Evolutionary conservation across 2,329 filamentous ascomycete species (phyloP), one percentile per base, ranked within the genome.

Genomic region (Ceratocystis cacaofunesta): DNA sequence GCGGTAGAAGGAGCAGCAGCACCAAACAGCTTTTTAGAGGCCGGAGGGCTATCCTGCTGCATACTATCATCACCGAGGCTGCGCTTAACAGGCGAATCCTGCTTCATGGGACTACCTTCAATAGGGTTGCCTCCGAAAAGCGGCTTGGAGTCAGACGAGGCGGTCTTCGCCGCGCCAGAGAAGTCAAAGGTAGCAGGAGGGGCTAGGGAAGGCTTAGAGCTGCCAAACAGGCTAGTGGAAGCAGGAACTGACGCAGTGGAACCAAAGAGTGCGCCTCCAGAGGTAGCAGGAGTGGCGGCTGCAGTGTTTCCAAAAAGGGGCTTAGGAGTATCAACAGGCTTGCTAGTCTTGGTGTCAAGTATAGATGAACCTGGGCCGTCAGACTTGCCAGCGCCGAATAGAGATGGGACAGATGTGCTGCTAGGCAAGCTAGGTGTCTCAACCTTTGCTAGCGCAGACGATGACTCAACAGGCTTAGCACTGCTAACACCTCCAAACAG

Each of bases 31-130:
- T 70, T 69, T 67, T 72, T 72, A 7, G 66, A 55, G 8, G 68
- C 57, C 12, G 67, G 65, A 17, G 67, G 62, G 62, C 65, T 66
- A 25, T 69, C 66, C 30, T 66, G 65, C n/a, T 65, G 55, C 50
- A 68, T 68, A 30, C 60, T 61, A 46, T 68, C 66, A 4, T 64
- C 61, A 2, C 19, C 61, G 6, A 63, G 25, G 36, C 52, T 32
- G 64, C 60, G 64, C 55, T 65, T 68, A 41, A 44, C 64, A 57
- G 63, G 66, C 7, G 66, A 68, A 64, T 78, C 75, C 66, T 80
- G 75, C 68, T 78, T 78, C 70, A 79, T 76, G 17, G 75, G 75
- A 63, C 76, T 77, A 41, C 75, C 75, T 61, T 72, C 74, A 69
- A 80, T 75, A 22, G 66, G 66, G 32, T 74, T 72, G 7, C 72